Base-by-base conservation (phyloP, 164 flowering plant species). In the Tetrastigma voinierianum region DNA sequence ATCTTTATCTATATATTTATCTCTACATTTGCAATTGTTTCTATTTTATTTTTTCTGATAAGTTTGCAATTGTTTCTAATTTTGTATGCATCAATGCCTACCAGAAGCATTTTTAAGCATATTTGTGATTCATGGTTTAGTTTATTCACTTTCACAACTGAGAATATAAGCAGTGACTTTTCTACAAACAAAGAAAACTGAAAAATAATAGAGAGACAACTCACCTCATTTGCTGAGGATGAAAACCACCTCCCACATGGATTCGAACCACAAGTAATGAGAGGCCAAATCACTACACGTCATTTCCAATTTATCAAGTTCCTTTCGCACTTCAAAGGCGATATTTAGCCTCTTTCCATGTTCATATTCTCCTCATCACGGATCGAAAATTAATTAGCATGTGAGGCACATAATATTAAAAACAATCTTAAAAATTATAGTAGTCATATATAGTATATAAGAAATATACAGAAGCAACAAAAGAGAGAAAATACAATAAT, bases 241-340 rank as follows among this genome's bases (percentile, higher is more conserved):
- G 48, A 10, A 59, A 46, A 40, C 86, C 85, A 46, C 87, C 82
- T 52, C 79, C 84, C 21, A 94, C 83, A 46, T 56, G 62, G 47
- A 91, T 81, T 63, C 95, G 97, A 51, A 94, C 81, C 74, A 67
- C 89, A 68, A 94, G 90, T 53, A 94, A 59, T 32, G 97, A 84
- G 40, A n/a, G 40, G 93, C 86, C 96, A 91, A 88, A 75, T 90
- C 85, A 51, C 32, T 73, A 58, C 81, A 84, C 3, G 24, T 65
- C 54, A 68, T 11, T 76, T 94, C 97, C 75, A 91, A 59, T 40
- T 46, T 76, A 24, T 65, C 69, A 40, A 94, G 89, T 77, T 86
- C 83, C 62, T 75, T 84, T 64, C 79, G 79, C 16, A 90, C 69
- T 69, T 86, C 85, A 58, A 59, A 59, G 79, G 45, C 95, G 93